Percentiles rank a stretch among this genome's conserved stretches.
Evolutionary conservation across 2,329 filamentous ascomycete species (phyloP).

Genomic region (Immersiporthe knoxdaviesiana): DNA sequence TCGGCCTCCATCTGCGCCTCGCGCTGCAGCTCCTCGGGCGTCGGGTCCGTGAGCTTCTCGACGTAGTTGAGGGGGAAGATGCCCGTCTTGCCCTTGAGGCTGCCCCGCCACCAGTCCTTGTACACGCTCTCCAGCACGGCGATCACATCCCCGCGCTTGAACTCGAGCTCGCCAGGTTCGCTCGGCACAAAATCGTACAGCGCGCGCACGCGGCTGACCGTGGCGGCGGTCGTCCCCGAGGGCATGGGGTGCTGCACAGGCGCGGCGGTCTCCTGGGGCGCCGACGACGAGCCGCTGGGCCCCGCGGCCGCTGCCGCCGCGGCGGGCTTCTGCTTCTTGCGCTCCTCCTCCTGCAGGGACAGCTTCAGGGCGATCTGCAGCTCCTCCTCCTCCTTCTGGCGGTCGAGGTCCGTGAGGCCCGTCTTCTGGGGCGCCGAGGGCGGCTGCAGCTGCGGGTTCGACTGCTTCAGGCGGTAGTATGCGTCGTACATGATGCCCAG

Average conservation of each 20-base stretch:
- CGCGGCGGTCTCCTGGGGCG: slow-evolving; percentile 44
- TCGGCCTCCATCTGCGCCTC: slow-evolving; percentile 93
- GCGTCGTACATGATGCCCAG: slow-evolving; percentile 97
- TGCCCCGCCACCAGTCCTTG: slow-evolving; percentile 99
- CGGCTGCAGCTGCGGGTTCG: slow-evolving; percentile 85
- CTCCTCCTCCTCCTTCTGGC: slow-evolving; percentile 96
- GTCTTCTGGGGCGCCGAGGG: slow-evolving; percentile 94
- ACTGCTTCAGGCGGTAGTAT: slow-evolving; percentile 80
- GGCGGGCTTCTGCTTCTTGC: slow-evolving; percentile 51
- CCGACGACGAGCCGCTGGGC: slow-evolving; percentile 32
- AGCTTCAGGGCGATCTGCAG: slow-evolving; percentile 93
- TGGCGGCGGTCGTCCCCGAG: slow-evolving; percentile 90
- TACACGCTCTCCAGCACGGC: slow-evolving; percentile 97
- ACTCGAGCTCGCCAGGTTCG: slow-evolving; percentile 91
- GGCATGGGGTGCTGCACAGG: slow-evolving; percentile 61
- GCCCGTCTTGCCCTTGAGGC: slow-evolving; percentile 88
- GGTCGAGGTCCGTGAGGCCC: slow-evolving; percentile 84
- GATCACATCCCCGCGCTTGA: slow-evolving; percentile 96
- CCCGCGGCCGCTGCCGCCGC: slow-evolving; percentile 40
- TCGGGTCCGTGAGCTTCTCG: slow-evolving; percentile 94
- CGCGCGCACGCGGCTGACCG: slow-evolving; percentile 90
- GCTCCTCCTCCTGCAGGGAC: slow-evolving; percentile 85
- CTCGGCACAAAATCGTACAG: slow-evolving; percentile 94
- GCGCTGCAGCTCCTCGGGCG: slow-evolving; percentile 87
- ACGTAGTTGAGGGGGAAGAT: slow-evolving; percentile 99